Base-by-base conservation (phyloP, 768 basidiomycete genomes). In the Cyclocybe aegerita region DNA sequence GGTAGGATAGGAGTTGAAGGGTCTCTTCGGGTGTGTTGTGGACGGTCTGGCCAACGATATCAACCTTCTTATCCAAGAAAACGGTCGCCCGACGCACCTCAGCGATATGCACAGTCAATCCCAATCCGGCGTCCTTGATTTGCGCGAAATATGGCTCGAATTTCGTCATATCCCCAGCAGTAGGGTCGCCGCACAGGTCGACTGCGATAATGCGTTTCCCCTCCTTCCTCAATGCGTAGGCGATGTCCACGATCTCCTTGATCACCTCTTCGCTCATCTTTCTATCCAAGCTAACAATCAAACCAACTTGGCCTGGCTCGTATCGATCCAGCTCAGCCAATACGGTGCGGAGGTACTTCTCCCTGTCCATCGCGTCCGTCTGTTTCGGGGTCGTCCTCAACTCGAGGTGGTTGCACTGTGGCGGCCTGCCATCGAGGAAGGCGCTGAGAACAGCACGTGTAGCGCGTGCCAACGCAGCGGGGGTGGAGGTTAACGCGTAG, bases 31-130 rank as follows among this genome's bases (percentile, higher is more conserved):
- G 49, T 6, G 81, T 67, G 60, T 81, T 82, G 23, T 67, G 59
- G 7, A 50, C 48, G 0, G 78, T 82, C 84, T 83, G 53, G 1
- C 9, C 37, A 17, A 16, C 44, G 16, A 23, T 39, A 11, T 49
- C n/a, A 39, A 17, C 15, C 16, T 11, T 17, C 23, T 14, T 31
- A 10, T 11, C 14, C 46, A 30, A 39, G 14, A 10, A 36, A 14
- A 8, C 42, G 12, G 9, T 15, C 15, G 6, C 10, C n/a, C 16
- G 3, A 59, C 66, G n/a, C 51, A 86, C 88, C 77, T 94, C 91
- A 1, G 91, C 89, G 45, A 93, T 85, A 65, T 93, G 91, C 34
- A 93, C 63, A 0, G 91, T 93, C n/a, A 91, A 58, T 1, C 83
- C 77, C 7, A 93, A 64, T 0, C 88, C 88, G 1, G 77, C 82